A percentile compares a stretch with the other conserved stretches of the same genome.
phyloP scores from a whole-genome alignment of 768 basidiomycete genomes.

The Tulasnella sp. region DNA sequence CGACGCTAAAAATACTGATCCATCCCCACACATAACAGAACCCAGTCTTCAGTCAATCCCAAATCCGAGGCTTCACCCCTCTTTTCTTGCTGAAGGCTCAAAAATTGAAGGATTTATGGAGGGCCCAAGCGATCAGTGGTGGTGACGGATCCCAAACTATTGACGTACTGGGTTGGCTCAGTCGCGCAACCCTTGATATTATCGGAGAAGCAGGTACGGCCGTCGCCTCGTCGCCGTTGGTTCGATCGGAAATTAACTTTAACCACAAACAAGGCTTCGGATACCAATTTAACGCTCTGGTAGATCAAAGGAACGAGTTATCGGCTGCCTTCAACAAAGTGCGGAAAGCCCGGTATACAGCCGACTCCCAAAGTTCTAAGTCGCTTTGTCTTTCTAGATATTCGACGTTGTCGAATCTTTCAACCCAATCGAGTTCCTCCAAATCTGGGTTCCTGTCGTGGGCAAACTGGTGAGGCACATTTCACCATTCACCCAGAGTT shows the following conservation, averaged over 20 bases:
- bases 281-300: constrained; percentile 23
- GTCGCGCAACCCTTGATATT: constrained; percentile 34
- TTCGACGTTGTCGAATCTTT: constrained; percentile 12
- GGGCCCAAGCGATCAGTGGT: background rate
- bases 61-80: constrained; percentile 55
- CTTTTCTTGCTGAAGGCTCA: constrained; percentile 56
- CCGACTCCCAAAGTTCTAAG: background rate
- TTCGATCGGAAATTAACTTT: background rate
- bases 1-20: background rate
- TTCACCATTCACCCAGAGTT: background rate
- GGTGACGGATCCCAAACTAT: background rate
- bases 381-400: background rate
- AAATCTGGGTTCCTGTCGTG: constrained; percentile 8
- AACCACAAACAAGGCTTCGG: constrained; percentile 15
- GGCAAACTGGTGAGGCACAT: constrained; percentile 8
- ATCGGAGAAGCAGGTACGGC: constrained; percentile 34
- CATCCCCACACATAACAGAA: constrained; percentile 1
- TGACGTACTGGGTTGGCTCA: constrained; percentile 24
- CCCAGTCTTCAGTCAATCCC: constrained; percentile 37
- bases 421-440: constrained; percentile 16
- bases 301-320: constrained; percentile 17
- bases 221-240: background rate
- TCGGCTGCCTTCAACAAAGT: constrained; percentile 15
- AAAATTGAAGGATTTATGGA: constrained; percentile 7
- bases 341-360: background rate